These are phyloP conservation scores for Lipomyces yamadae DNA, from an alignment of 805 yeast species.

Conservation along the genomic window DNA sequence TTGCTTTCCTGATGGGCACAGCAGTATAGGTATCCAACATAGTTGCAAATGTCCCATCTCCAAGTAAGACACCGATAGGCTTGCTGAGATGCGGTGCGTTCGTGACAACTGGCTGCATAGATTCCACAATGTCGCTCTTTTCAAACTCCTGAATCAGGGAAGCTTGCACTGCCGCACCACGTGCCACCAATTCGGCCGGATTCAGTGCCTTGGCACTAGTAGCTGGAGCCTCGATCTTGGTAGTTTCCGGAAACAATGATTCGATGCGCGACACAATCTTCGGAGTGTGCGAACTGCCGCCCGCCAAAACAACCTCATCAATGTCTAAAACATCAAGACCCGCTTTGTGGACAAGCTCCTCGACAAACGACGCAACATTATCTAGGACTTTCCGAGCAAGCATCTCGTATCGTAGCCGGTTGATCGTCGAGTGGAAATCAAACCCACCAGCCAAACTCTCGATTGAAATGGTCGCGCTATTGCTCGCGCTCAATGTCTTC, in stretches of 20 bases:
- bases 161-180: slow-evolving; percentile 98
- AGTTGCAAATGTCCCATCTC: slow-evolving; percentile 65
- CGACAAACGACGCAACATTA: slow-evolving; percentile 77
- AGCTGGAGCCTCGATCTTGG: slow-evolving; percentile 75
- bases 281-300: slow-evolving; percentile 93
- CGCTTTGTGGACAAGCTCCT: slow-evolving; percentile 76
- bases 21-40: slow-evolving; percentile 84
- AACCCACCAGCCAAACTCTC: slow-evolving; percentile 93
- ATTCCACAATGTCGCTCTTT: slow-evolving; percentile 64
- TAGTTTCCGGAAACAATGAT: slow-evolving; percentile 78
- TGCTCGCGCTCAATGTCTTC: slow-evolving; percentile 89
- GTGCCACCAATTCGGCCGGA: slow-evolving; percentile 87
- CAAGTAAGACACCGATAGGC: slow-evolving; percentile 82
- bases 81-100: slow-evolving; percentile 85
- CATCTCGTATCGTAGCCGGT: slow-evolving; percentile 92
- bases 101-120: slow-evolving; percentile 79
- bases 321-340: slow-evolving; percentile 81
- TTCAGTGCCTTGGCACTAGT: slow-evolving; percentile 73
- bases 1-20: slow-evolving; percentile 81
- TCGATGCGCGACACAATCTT: slow-evolving; percentile 80
- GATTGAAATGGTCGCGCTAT: slow-evolving; percentile 86
- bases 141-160: slow-evolving; percentile 76
- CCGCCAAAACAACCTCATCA: slow-evolving; percentile 88
- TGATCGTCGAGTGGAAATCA: slow-evolving; percentile 90
- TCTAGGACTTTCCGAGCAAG: slow-evolving; percentile 78